Conservation (phyloP, 1,284 basidiomycete genomes). For the Fomitopsis betulina region DNA sequence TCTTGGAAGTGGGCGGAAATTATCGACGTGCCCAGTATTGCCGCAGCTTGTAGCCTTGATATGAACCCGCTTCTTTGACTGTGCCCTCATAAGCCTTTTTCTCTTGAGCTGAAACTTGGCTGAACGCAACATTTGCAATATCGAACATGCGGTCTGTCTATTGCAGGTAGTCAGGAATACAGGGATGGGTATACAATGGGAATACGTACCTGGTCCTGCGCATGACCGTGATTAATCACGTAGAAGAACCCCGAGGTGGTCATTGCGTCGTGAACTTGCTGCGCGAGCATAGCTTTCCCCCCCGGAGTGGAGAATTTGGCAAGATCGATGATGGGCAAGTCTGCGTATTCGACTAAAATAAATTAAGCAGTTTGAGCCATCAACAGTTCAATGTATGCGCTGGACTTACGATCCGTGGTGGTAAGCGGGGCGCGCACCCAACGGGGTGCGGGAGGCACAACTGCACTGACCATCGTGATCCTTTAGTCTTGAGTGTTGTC, state of each 20-base stretch:
- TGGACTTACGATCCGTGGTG: slow-evolving; percentile 13
- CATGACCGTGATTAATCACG: slow-evolving; percentile 54
- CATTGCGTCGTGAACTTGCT: slow-evolving; percentile 54
- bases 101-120: slow-evolving; percentile 46
- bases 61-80: slow-evolving; percentile 48
- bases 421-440: slow-evolving; percentile 32
- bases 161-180: neutral
- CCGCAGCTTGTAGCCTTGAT: slow-evolving; percentile 56
- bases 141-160: slow-evolving; percentile 48
- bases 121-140: slow-evolving; percentile 55
- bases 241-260: slow-evolving; percentile 61
- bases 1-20: no score
- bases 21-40: slow-evolving; percentile 11
- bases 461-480: slow-evolving; percentile 1
- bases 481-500: neutral
- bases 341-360: slow-evolving; percentile 58
- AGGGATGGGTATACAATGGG: neutral
- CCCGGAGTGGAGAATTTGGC: slow-evolving; percentile 43
- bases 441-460: slow-evolving; percentile 19
- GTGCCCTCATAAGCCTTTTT: slow-evolving; percentile 46
- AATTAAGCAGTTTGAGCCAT: neutral
- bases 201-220: slow-evolving; percentile 35
- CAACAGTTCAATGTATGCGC: neutral
- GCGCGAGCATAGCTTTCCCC: slow-evolving; percentile 42
- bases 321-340: slow-evolving; percentile 63